Conservation (phyloP, 176 grass and related monocot species). For the Rhipidocladum racemiflorum region DNA sequence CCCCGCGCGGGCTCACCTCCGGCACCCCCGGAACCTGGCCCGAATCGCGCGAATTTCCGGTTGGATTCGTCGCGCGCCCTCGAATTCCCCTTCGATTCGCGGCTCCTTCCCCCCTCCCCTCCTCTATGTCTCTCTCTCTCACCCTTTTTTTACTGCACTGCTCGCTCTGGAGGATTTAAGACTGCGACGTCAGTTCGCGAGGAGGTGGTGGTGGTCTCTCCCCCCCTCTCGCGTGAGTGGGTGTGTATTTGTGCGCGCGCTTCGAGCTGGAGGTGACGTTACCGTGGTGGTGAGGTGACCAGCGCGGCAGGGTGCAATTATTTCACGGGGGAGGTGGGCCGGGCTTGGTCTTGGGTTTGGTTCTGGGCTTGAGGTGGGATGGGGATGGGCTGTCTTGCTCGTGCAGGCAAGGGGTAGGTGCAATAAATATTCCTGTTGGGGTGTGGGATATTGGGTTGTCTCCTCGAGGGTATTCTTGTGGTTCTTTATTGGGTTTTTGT, state of each 20-base stretch:
- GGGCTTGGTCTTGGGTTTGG: background rate
- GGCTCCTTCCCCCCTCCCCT: background rate
- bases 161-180: slow-evolving; percentile 15
- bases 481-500: background rate
- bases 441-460: background rate
- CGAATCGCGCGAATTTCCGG: slow-evolving; percentile 43
- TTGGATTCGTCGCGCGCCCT: background rate
- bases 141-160: slow-evolving; percentile 18
- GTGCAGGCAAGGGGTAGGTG: slow-evolving; percentile 36
- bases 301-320: slow-evolving; percentile 19
- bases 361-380: background rate
- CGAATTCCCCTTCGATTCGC: slow-evolving; percentile 34
- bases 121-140: background rate
- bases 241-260: background rate
- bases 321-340: background rate
- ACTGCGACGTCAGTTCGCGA: slow-evolving; percentile 26
- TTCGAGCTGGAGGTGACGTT: slow-evolving; percentile 9
- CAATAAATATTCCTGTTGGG: slow-evolving; percentile 47
- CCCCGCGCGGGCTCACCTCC: background rate
- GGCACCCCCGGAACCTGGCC: background rate
- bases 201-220: background rate
- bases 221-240: background rate
- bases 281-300: background rate
- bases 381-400: slow-evolving; percentile 36
- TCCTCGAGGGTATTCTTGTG: background rate